Conservation (phyloP, 2,329 filamentous ascomycete species). For the Pestalotiopsis sp. region DNA sequence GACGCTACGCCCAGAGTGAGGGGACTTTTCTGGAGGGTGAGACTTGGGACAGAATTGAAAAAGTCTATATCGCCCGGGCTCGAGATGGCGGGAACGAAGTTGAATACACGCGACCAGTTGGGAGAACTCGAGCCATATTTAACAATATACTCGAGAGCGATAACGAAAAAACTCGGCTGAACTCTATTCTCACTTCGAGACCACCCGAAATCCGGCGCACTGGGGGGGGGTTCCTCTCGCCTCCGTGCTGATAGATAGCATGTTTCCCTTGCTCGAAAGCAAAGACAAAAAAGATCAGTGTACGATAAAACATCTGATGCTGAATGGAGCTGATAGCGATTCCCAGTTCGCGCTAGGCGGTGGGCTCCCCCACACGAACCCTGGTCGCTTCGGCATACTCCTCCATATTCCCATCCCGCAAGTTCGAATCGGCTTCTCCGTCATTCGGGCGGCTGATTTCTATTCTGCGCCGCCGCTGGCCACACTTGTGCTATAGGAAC, state of each 20-base stretch:
- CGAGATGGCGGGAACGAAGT: neutral
- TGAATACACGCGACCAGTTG: neutral
- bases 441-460: neutral
- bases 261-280: neutral
- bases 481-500: neutral
- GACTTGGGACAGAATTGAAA: neutral
- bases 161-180: neutral
- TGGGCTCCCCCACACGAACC: slow-evolving; percentile 1
- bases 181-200: neutral
- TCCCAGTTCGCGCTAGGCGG: neutral
- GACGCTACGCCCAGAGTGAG: neutral
- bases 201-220: too few relatives aligned
- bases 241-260: too few relatives aligned
- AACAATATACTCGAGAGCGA: neutral
- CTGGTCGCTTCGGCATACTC: neutral
- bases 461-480: neutral
- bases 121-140: neutral
- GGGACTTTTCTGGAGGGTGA: neutral
- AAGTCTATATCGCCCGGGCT: neutral
- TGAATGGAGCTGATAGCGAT: slow-evolving; percentile 3
- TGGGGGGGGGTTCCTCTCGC: too few relatives aligned
- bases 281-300: neutral
- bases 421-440: slow-evolving; percentile 7
- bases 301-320: slow-evolving; percentile 5
- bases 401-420: neutral